These are phyloP conservation scores for Litsea cubeba DNA, from an alignment of 164 flowering plant species.

Conservation along the genomic window DNA sequence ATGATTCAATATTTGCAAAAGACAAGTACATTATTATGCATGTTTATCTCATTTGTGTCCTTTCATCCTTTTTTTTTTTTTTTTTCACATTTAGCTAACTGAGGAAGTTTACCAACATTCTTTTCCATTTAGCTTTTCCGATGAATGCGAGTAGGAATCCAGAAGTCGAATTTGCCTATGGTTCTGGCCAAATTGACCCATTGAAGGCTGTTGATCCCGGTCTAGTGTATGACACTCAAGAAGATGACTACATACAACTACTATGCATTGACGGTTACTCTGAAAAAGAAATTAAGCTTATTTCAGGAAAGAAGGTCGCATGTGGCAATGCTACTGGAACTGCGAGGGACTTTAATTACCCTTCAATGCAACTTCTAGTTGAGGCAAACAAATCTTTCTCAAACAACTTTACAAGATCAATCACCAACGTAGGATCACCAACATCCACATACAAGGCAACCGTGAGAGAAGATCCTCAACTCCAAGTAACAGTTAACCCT, in stretches of 20 bases:
- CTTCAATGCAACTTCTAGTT: constrained; percentile 44
- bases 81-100: not conserved
- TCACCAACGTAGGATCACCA: constrained; percentile 46
- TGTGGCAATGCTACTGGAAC: constrained; percentile 33
- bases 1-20: not conserved
- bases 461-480: constrained; percentile 24
- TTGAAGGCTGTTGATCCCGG: constrained; percentile 31
- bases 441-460: constrained; percentile 43
- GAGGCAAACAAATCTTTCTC: constrained; percentile 4
- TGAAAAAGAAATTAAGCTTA: not conserved
- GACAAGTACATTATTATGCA: not conserved
- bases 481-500: constrained; percentile 39
- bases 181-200: constrained; percentile 32
- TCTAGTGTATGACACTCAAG: constrained; percentile 26
- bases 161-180: constrained; percentile 15
- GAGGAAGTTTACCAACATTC: not conserved
- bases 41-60: not conserved
- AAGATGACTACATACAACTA: constrained; percentile 20
- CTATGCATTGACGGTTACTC: constrained; percentile 20
- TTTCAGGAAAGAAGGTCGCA: constrained; percentile 8
- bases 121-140: not conserved
- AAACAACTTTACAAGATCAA: constrained; percentile 40
- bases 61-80: not conserved
- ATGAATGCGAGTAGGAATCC: not conserved
- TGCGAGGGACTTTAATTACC: constrained; percentile 66